Percentiles rank a stretch among this genome's conserved stretches.
These are phyloP conservation scores for Aspergillus brasiliensis DNA, from an alignment of 2,329 filamentous ascomycete species.

Conservation along the genomic window DNA sequence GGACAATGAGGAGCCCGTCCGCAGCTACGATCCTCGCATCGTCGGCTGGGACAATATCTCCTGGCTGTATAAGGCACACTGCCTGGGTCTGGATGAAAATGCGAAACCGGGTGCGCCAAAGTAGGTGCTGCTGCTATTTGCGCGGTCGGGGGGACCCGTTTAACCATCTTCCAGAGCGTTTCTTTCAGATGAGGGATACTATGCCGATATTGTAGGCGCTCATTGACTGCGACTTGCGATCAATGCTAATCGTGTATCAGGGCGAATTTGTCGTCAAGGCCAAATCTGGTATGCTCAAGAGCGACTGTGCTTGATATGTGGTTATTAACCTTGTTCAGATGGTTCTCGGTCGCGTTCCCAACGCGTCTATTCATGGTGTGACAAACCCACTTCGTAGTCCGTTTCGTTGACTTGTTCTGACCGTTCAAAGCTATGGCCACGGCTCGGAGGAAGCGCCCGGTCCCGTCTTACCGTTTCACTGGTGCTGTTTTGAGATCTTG, in stretches of 20 bases:
- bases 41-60: slow-evolving; percentile 18
- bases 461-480: slow-evolving; percentile 25
- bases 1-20: slow-evolving; percentile 16
- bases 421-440: slow-evolving; percentile 19
- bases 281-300: slow-evolving; percentile 7
- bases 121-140: slow-evolving; percentile 6
- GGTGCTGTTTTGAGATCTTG: slow-evolving; percentile 25
- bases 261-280: slow-evolving; percentile 24
- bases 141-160: neutral
- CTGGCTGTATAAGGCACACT: slow-evolving; percentile 24
- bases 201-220: slow-evolving; percentile 22
- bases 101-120: slow-evolving; percentile 14
- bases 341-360: neutral
- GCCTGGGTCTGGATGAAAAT: slow-evolving; percentile 15
- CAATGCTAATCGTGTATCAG: slow-evolving; percentile 12
- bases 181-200: slow-evolving; percentile 24
- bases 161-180: slow-evolving; percentile 18
- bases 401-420: neutral
- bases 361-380: slow-evolving; percentile 19
- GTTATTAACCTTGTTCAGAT: neutral
- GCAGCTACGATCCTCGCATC: slow-evolving; percentile 24
- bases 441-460: slow-evolving; percentile 21
- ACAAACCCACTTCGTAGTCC: neutral
- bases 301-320: neutral
- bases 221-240: no score